A percentile compares a stretch with the other conserved stretches of the same genome.
Conservation (phyloP, 2,329 filamentous ascomycete genomes). For the Sporothrix curviconia region DNA sequence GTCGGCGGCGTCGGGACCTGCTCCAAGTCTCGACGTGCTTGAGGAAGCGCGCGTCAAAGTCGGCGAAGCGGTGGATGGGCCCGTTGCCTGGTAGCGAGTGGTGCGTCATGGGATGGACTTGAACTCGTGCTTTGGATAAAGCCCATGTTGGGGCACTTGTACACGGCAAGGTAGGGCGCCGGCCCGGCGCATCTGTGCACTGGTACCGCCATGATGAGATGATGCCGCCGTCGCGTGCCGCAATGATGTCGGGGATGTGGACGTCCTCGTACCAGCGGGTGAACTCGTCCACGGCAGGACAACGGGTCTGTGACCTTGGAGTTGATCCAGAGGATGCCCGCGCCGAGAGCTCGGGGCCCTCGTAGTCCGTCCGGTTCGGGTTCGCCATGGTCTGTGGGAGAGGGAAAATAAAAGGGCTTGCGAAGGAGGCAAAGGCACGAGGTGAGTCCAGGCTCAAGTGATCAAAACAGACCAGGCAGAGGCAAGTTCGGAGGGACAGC, state of each 20-base stretch:
- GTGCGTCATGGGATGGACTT: slow-evolving; percentile 10
- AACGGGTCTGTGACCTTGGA: slow-evolving; percentile 8
- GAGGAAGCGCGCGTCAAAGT: slow-evolving; percentile 4
- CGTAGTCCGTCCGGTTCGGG: slow-evolving; percentile 5
- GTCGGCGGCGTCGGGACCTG: neutral
- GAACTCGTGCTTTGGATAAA: slow-evolving; percentile 8
- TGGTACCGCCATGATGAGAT: slow-evolving; percentile 19
- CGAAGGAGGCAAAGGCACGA: too few species aligned
- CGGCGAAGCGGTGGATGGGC: slow-evolving; percentile 4
- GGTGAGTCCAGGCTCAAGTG: too few species aligned
- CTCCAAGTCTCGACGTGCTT: slow-evolving; percentile 4
- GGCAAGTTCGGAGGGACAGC: too few species aligned
- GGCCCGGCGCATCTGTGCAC: slow-evolving; percentile 10
- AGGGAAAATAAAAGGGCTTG: neutral
- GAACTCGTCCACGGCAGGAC: slow-evolving; percentile 12
- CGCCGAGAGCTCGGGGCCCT: slow-evolving; percentile 1
- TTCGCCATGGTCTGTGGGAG: neutral
- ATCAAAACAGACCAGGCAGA: too few species aligned
- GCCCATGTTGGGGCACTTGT: slow-evolving; percentile 14
- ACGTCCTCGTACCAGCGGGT: slow-evolving; percentile 19
- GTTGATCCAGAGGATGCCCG: slow-evolving; percentile 17
- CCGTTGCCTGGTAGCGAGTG: slow-evolving; percentile 1
- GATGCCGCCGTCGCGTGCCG: slow-evolving; percentile 18
- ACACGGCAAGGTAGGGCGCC: slow-evolving; percentile 18
- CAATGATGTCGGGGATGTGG: slow-evolving; percentile 22